phyloP scores from a whole-genome alignment of 768 basidiomycete species.

The Lactarius evosmus region DNA sequence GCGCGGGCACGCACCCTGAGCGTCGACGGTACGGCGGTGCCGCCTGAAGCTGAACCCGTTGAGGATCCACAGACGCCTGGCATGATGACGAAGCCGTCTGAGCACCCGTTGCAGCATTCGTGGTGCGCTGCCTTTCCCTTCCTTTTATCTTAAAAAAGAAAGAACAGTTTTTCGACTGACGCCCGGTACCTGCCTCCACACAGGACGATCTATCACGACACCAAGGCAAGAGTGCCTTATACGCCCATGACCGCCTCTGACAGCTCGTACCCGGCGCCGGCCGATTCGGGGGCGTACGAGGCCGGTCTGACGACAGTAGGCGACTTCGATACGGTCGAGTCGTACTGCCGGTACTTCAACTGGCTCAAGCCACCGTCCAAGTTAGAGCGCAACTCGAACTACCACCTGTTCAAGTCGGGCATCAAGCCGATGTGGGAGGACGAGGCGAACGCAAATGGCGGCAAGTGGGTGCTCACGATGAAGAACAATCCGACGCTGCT shows the following conservation, averaged over 20 bases:
- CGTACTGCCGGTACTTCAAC: constrained; percentile 89
- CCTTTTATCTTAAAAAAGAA: background rate
- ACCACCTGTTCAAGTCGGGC: constrained; percentile 91
- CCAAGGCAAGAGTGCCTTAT: constrained; percentile 67
- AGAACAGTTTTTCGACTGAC: background rate
- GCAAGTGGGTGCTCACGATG: constrained; percentile 95
- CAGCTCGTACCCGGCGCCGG: constrained; percentile 36
- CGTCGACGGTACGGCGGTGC: constrained; percentile 57
- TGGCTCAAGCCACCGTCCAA: constrained; percentile 91
- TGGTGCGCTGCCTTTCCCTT: constrained; percentile 50
- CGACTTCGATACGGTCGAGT: constrained; percentile 86
- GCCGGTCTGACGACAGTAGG: constrained; percentile 84
- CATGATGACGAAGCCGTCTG: constrained; percentile 60
- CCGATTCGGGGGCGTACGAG: constrained; percentile 76
- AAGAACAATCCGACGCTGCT: constrained; percentile 74
- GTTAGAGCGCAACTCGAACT: constrained; percentile 87
- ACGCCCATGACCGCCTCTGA: constrained; percentile 43
- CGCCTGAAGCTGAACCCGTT: constrained; percentile 74
- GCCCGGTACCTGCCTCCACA: constrained; percentile 8
- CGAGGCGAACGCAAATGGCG: constrained; percentile 83
- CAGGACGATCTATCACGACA: constrained; percentile 90
- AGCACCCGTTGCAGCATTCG: constrained; percentile 80
- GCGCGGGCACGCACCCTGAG: constrained; percentile 65
- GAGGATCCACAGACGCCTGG: constrained; percentile 84
- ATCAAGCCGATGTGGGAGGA: constrained; percentile 99